Evolutionary conservation across 441 rosid genomes (phyloP).

Genomic region (Syzygium syzygioides): DNA sequence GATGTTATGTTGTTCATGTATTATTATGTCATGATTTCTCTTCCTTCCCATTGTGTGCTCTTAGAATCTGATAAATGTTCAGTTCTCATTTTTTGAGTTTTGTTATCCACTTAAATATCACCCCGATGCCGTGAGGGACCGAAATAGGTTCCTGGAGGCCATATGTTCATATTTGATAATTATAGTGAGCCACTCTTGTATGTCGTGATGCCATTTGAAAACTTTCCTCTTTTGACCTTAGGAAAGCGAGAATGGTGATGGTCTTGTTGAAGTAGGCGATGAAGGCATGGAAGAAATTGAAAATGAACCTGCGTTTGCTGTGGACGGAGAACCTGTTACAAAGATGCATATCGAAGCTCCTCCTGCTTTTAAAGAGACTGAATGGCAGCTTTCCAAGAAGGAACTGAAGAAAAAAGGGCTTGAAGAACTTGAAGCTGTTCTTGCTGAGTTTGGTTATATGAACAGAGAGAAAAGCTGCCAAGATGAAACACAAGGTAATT

Average conservation of each 20-base stretch:
- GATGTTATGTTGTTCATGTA: neutral
- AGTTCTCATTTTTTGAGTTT: neutral
- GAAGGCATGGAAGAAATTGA: conserved; percentile 26
- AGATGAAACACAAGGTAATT: conserved; percentile 31
- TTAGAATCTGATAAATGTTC: neutral
- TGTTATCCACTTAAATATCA: neutral
- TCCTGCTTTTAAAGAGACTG: conserved; percentile 25
- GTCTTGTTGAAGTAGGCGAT: neutral
- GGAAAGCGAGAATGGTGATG: conserved; percentile 2
- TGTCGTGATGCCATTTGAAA: neutral
- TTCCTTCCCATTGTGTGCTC: neutral
- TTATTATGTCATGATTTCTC: neutral
- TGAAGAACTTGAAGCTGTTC: conserved; percentile 56
- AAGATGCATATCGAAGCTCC: conserved; percentile 30
- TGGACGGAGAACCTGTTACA: conserved; percentile 18
- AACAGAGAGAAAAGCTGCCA: conserved; percentile 20
- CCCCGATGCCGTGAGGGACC: neutral
- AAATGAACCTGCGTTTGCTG: conserved; percentile 20
- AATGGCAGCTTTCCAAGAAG: conserved; percentile 56
- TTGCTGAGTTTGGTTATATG: conserved; percentile 38
- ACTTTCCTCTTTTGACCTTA: neutral
- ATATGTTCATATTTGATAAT: neutral
- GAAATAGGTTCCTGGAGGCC: neutral
- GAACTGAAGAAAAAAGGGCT: conserved; percentile 58
- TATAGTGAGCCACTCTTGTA: neutral